These are phyloP conservation scores for Phyllachora maydis DNA, from an alignment of 2,329 filamentous ascomycete genomes.

Conservation along the genomic window DNA sequence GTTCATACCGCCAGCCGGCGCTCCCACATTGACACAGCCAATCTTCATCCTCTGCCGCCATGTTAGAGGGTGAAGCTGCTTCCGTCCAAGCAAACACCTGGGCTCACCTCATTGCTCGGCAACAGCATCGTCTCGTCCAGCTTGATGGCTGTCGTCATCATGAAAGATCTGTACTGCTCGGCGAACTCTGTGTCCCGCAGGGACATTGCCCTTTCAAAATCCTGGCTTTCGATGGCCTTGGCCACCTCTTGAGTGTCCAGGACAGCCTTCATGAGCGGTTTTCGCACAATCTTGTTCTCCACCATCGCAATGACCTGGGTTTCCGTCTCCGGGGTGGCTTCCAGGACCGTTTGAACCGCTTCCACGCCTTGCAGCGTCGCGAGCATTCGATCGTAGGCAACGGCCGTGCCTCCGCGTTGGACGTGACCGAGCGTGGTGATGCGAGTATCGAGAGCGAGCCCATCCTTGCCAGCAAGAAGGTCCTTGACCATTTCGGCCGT, in stretches of 20 bases:
- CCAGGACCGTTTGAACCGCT: conserved; percentile 77
- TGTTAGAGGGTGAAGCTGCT: conserved; percentile 9
- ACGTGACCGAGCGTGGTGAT: conserved; percentile 93
- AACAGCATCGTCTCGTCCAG: conserved; percentile 45
- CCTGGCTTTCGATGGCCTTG: conserved; percentile 59
- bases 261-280: conserved; percentile 77
- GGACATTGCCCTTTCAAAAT: conserved; percentile 74
- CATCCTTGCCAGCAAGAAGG: conserved; percentile 57
- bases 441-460: conserved; percentile 71
- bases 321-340: conserved; percentile 71
- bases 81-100: conserved; percentile 1
- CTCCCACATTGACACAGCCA: conserved; percentile 91
- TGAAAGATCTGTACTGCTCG: conserved; percentile 78
- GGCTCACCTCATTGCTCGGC: conserved; percentile 46
- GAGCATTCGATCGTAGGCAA: conserved; percentile 86
- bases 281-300: conserved; percentile 92
- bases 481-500: conserved; percentile 65
- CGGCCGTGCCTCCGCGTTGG: conserved; percentile 83
- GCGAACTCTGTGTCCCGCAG: conserved; percentile 84
- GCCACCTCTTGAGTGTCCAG: conserved; percentile 69
- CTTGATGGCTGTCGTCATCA: conserved; percentile 72
- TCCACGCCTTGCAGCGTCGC: conserved; percentile 86
- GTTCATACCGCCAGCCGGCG: conserved; percentile 95
- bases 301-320: conserved; percentile 92
- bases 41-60: conserved; percentile 57